These are phyloP conservation scores for Nemania sp. DNA, from an alignment of 2,329 filamentous ascomycete genomes.

Conservation along the genomic window DNA sequence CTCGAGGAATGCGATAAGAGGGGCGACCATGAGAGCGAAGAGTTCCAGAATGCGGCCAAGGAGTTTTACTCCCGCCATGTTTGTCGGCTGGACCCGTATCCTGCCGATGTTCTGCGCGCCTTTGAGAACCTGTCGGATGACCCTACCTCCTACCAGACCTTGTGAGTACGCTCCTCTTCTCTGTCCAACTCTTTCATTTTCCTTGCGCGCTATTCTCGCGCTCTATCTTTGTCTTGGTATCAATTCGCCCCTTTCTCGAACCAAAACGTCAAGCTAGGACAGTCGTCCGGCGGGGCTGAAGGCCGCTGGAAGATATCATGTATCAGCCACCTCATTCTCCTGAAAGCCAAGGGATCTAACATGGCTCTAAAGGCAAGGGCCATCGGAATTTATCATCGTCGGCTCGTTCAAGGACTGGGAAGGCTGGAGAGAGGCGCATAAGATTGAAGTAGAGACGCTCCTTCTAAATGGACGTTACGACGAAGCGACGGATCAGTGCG, in stretches of 20 bases:
- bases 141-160: constrained; percentile 26
- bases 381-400: constrained; percentile 33
- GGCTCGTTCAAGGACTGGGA: constrained; percentile 27
- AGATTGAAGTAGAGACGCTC: constrained; percentile 18
- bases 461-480: constrained; percentile 29
- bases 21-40: constrained; percentile 23
- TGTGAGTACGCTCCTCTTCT: constrained; percentile 22
- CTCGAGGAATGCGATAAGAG: constrained; percentile 19
- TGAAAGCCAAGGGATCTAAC: constrained; percentile 4
- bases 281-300: neutral
- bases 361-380: constrained; percentile 31
- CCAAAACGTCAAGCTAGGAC: neutral
- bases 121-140: constrained; percentile 24
- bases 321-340: neutral
- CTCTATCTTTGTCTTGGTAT: neutral
- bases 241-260: neutral
- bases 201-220: neutral
- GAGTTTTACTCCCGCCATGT: constrained; percentile 20
- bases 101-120: constrained; percentile 1
- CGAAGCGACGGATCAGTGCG: constrained; percentile 40
- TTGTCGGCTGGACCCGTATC: constrained; percentile 23
- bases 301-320: neutral
- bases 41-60: constrained; percentile 15
- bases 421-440: constrained; percentile 18
- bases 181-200: neutral